Base-by-base conservation (phyloP, 768 basidiomycete genomes). In the Tulasnella sp. region DNA sequence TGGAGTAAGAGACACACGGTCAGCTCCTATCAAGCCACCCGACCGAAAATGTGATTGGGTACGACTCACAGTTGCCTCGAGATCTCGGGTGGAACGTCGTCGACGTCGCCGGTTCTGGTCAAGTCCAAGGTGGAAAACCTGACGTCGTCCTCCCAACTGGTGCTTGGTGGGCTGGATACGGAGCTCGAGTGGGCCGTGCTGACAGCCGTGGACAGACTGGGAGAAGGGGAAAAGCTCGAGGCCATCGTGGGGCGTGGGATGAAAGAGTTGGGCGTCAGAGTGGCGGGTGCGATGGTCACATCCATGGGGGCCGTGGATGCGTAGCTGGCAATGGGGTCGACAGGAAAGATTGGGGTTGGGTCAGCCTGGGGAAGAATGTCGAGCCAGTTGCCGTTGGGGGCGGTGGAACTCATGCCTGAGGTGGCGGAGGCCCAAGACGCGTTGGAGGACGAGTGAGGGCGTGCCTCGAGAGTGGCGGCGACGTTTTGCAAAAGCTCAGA, bases 1-100 rank as follows among this genome's bases (percentile, higher is more conserved):
- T 95, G 83, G 24, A 41, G 83, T 81, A 81, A 14, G 34, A 72
- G 42, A 76, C 20, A 14, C 34, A 42, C 46, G 46, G 46, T 75
- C 3, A 42, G 76, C 28, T 54, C n/a, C 41, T 44, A 24, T 80
- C 46, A 50, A 50, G 28, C 75, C 44, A 69, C 28, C 41, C 41
- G 42, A 72, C 50, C 48, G 81, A 82, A 79, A 81, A 50, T 40
- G 76, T 48, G 73, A 64, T 46, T 60, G 50, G 54, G 64, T 20
- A 72, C 22, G 24, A 83, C 83, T 41, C 74, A 83, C 83, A 83
- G 78, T 40, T 76, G 58, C 46, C 82, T 82, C 24, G 75, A 73
- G 20, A 83, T 82, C 20, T 69, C 78, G 31, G 75, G 78, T 1
- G 83, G 82, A 24, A 82, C 46, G 75, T 78, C 82, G 28, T 82